phyloP scores from a whole-genome alignment of 2,329 filamentous ascomycete species.

The Monilinia polystroma region DNA sequence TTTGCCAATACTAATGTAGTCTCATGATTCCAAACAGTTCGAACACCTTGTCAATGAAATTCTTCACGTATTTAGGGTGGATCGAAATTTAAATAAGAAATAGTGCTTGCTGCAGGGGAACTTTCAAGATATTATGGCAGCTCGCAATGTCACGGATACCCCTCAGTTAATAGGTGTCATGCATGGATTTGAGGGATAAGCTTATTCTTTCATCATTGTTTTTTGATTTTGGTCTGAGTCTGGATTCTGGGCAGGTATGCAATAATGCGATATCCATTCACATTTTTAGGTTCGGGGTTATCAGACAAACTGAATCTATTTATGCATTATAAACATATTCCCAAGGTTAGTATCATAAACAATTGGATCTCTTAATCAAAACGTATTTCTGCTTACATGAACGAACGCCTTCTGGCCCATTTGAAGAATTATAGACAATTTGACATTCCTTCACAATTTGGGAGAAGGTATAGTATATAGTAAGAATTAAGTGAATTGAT shows the following conservation, averaged over 20 bases:
- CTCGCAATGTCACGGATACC: not conserved
- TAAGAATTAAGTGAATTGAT: not conserved
- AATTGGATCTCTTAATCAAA: not conserved
- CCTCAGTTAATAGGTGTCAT: not conserved
- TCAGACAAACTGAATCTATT: conserved; percentile 9
- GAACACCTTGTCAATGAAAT: not conserved
- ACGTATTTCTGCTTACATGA: not conserved
- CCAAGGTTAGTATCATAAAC: not conserved
- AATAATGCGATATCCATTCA: conserved; percentile 13
- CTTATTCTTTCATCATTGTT: not conserved
- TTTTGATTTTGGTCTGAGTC: conserved; percentile 1
- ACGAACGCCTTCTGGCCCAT: not conserved
- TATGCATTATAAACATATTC: not conserved
- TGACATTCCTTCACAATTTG: not conserved
- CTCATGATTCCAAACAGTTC: not conserved
- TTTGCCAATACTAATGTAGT: not conserved
- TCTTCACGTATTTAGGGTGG: no score
- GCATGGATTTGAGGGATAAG: conserved; percentile 1
- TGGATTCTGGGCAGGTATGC: not conserved
- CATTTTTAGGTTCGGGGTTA: not conserved
- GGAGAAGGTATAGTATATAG: no score
- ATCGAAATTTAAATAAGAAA: not conserved
- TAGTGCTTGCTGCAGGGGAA: not conserved
- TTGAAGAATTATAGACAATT: not conserved
- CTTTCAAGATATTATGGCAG: not conserved